These are phyloP conservation scores for Aspergillus eucalypticola DNA, from an alignment of 2,329 filamentous ascomycete genomes.

Conservation along the genomic window DNA sequence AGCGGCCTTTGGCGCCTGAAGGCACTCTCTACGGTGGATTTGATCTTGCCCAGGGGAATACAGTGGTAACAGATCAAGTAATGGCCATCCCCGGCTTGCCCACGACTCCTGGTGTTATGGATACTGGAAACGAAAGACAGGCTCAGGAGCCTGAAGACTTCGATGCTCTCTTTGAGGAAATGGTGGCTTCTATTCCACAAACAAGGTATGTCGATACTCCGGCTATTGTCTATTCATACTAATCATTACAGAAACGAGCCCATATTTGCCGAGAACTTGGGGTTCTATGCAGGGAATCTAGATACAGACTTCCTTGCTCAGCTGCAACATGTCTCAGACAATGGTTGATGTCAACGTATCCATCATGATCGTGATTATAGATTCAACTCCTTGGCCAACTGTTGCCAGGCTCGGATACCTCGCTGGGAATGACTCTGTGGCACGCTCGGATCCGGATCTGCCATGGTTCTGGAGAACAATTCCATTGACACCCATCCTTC, in stretches of 20 bases:
- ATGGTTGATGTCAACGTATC: neutral
- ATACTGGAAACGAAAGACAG: no score
- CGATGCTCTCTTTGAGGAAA: conserved; percentile 24
- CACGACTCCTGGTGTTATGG: no score
- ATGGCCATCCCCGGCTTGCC: no score
- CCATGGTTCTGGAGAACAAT: conserved; percentile 64
- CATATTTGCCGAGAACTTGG: conserved; percentile 24
- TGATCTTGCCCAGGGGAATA: no score
- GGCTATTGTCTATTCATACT: neutral
- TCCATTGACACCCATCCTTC: conserved; percentile 70
- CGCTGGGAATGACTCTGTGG: conserved; percentile 57
- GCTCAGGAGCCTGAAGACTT: conserved; percentile 9
- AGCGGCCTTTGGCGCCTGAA: no score
- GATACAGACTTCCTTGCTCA: conserved; percentile 25
- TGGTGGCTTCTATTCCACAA: conserved; percentile 20
- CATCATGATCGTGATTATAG: neutral
- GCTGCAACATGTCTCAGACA: conserved; percentile 12
- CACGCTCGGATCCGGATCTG: conserved; percentile 51
- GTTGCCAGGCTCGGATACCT: conserved; percentile 52
- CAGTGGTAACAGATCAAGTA: no score
- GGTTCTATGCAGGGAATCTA: conserved; percentile 25
- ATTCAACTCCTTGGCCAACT: conserved; percentile 30
- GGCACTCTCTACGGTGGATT: no score
- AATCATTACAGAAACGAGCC: conserved; percentile 17
- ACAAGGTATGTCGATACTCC: conserved; percentile 14